These are phyloP conservation scores for Lolium rigidum DNA, from an alignment of 176 grass and related monocot species.

Conservation along the genomic window DNA sequence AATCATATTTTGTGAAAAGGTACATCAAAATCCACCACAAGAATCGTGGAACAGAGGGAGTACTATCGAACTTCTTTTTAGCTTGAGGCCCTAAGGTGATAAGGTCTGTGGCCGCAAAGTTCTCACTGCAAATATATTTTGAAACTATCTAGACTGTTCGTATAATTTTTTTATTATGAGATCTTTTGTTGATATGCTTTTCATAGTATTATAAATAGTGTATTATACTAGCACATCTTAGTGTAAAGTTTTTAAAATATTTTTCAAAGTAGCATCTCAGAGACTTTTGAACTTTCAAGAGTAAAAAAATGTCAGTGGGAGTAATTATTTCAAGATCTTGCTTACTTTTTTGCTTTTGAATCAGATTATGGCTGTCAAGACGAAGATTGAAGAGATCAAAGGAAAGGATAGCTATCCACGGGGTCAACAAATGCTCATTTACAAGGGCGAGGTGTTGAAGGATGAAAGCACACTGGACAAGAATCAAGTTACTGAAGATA, in stretches of 20 bases:
- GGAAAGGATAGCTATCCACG: too few species aligned
- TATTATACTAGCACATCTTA: not conserved
- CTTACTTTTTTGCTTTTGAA: too few species aligned
- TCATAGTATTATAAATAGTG: not conserved
- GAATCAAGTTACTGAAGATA: constrained; percentile 80
- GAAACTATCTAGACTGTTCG: not conserved
- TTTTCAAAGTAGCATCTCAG: not conserved
- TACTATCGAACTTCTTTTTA: not conserved
- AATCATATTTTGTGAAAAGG: too few species aligned
- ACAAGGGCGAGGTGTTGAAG: constrained; percentile 90
- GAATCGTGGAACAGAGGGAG: too few species aligned
- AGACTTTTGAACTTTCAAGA: not conserved
- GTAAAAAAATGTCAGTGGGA: constrained; percentile 1
- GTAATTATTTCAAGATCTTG: not conserved
- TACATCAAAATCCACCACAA: too few species aligned
- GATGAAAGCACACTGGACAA: constrained; percentile 92
- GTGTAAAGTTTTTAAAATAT: not conserved
- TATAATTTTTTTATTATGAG: not conserved
- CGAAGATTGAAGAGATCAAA: too few species aligned
- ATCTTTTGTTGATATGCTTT: not conserved
- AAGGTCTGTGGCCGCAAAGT: not conserved
- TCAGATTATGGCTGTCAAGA: too few species aligned
- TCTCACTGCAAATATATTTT: not conserved
- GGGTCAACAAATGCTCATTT: constrained; percentile 35
- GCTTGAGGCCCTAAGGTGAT: not conserved